phyloP scores from a whole-genome alignment of 495 filamentous ascomycete species.

The Trichocladium antarcticum region DNA sequence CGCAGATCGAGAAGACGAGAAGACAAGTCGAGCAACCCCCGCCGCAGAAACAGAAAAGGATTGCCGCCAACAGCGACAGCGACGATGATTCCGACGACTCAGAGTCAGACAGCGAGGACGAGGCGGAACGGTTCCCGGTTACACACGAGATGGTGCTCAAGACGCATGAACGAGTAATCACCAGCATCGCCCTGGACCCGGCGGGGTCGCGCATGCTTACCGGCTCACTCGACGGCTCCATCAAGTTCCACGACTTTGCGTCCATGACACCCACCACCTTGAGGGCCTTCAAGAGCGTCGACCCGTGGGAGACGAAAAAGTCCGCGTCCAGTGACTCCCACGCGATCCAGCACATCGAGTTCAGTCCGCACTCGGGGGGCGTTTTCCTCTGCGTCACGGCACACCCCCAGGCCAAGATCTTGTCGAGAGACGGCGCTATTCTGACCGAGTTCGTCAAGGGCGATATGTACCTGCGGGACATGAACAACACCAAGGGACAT shows the following conservation, averaged over 20 bases:
- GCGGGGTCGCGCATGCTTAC: slow-evolving; percentile 76
- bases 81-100: slow-evolving; percentile 41
- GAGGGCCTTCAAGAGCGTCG: slow-evolving; percentile 82
- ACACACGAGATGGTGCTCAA: slow-evolving; percentile 88
- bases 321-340: slow-evolving; percentile 68
- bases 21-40: slow-evolving; percentile 36
- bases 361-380: slow-evolving; percentile 72
- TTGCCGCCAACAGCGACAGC: slow-evolving; percentile 30
- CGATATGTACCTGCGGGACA: slow-evolving; percentile 94
- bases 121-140: slow-evolving; percentile 83
- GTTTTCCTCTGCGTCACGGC: slow-evolving; percentile 79
- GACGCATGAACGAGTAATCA: slow-evolving; percentile 83
- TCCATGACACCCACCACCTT: slow-evolving; percentile 92
- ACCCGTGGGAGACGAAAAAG: slow-evolving; percentile 66
- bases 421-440: slow-evolving; percentile 77
- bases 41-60: slow-evolving; percentile 22
- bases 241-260: slow-evolving; percentile 91
- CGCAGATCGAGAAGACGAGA: slow-evolving; percentile 69
- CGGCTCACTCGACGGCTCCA: slow-evolving; percentile 77
- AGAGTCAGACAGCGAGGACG: slow-evolving; percentile 53
- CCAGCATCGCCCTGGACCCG: slow-evolving; percentile 70
- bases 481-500: slow-evolving; percentile 94
- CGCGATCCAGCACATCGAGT: slow-evolving; percentile 70
- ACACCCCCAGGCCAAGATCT: slow-evolving; percentile 75
- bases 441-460: slow-evolving; percentile 85